Base-by-base conservation (phyloP, 345 rosid genomes). In the Arabidopsis suecica region DNA sequence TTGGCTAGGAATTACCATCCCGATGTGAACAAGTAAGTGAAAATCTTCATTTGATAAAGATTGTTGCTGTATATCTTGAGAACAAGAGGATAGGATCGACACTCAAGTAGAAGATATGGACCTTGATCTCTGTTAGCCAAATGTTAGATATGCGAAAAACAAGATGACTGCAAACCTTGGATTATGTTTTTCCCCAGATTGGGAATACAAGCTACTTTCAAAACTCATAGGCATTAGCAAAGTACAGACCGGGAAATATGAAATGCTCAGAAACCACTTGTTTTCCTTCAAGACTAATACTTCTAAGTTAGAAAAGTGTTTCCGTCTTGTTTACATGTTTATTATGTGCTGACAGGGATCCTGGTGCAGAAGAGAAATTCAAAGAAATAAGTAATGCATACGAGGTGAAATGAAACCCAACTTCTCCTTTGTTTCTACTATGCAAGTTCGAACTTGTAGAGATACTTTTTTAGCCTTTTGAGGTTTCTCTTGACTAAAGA, bases 311-410 rank as follows among this genome's bases (percentile, higher is more conserved):
- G 41, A 65, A 47, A 57, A 20, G 37, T 9, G 4, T 65, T 12
- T 38, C 36, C 11, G 18, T 74, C 13, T 13, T 67, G 61, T 70
- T 64, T 48, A 58, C 73, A 28, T 2, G 49, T 36, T 56, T 45
- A 51, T 44, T 10, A 22, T 47, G 10, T 56, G 16, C 72, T 64
- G 45, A 78, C 85, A 96, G 99, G 79, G 98, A 96, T 1, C 73
- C 97, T 36, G 93, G 88, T 10, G 97, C 98, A 30, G 99, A 93
- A 73, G 86, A 84, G 80, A 93, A 93, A 76, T 93, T 96, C 81
- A 96, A 93, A 90, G 97, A 96, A 38, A 96, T 96, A 75, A 91
- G 99, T 64, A 96, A 96, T 76, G 99, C 98, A 12, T 96, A 96
- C 22, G 99, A 96, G 97, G 99, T 90, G 75, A 80, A 56, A 1